Conservation (phyloP, 2,329 filamentous ascomycete genomes). For the Paraphoma chrysanthemicola region DNA sequence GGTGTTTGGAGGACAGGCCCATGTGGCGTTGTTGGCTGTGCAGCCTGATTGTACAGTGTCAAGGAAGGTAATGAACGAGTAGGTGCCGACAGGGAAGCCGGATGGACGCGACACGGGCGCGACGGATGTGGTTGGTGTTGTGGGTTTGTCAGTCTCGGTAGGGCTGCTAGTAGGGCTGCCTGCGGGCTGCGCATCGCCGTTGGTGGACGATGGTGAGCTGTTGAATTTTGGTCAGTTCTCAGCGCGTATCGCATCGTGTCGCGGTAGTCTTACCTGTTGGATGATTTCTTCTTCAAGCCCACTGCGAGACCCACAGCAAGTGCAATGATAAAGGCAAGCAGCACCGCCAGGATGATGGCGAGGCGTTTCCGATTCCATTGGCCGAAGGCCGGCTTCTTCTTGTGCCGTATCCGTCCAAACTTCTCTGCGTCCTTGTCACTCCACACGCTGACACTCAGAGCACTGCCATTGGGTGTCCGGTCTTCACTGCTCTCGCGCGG, state of each 20-base stretch:
- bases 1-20: slow-evolving; percentile 67
- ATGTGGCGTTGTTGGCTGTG: slow-evolving; percentile 64
- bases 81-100: slow-evolving; percentile 69
- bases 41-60: slow-evolving; percentile 62
- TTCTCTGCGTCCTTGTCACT: slow-evolving; percentile 44
- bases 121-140: slow-evolving; percentile 22
- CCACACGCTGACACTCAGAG: slow-evolving; percentile 47
- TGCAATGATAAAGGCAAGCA: slow-evolving; percentile 47
- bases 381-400: slow-evolving; percentile 21
- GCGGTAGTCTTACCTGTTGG: slow-evolving; percentile 24
- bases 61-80: slow-evolving; percentile 66
- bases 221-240: slow-evolving; percentile 8
- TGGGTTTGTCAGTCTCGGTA: slow-evolving; percentile 12
- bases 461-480: slow-evolving; percentile 30
- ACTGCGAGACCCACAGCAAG: slow-evolving; percentile 49
- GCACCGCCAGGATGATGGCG: slow-evolving; percentile 40
- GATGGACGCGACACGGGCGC: slow-evolving; percentile 26
- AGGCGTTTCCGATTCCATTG: slow-evolving; percentile 51
- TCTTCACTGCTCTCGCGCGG: slow-evolving; percentile 40
- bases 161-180: slow-evolving; percentile 4
- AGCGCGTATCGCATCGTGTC: not conserved
- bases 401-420: slow-evolving; percentile 33
- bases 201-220: slow-evolving; percentile 8
- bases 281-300: slow-evolving; percentile 49
- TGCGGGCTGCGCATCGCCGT: slow-evolving; percentile 7